A percentile compares a stretch with the other conserved stretches of the same genome.
phyloP scores from a whole-genome alignment of 495 filamentous ascomycete species.

The Usnea hakonensis region DNA sequence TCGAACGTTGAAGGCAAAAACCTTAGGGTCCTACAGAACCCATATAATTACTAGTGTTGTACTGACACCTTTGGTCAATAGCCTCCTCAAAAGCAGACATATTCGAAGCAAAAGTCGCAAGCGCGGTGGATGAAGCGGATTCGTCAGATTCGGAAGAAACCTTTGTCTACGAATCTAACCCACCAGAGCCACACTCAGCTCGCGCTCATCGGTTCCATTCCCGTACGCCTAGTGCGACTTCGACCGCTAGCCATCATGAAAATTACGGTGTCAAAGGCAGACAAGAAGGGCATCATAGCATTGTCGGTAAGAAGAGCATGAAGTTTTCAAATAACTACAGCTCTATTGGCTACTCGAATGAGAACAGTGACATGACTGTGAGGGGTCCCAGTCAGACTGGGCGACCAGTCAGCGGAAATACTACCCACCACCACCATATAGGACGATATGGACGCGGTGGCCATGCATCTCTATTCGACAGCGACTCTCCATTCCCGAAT shows the following conservation, averaged over 20 bases:
- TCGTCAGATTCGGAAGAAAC: conserved; percentile 97
- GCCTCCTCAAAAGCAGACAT: conserved; percentile 96
- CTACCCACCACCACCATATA: conserved; percentile 65
- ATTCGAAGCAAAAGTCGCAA: conserved; percentile 94
- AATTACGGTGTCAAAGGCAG: conserved; percentile 56
- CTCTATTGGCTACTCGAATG: conserved; percentile 50
- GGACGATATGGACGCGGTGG: conserved; percentile 64
- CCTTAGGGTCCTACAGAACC: background rate
- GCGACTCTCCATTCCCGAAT: conserved; percentile 60
- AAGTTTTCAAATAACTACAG: conserved; percentile 87
- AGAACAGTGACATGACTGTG: conserved; percentile 42
- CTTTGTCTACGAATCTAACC: conserved; percentile 98
- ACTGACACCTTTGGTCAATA: conserved; percentile 45
- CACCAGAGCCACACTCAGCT: conserved; percentile 65
- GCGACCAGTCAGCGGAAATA: conserved; percentile 50
- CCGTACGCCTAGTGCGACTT: conserved; percentile 88
- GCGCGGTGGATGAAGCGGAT: conserved; percentile 83
- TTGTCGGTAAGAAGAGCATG: conserved; percentile 86
- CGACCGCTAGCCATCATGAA: conserved; percentile 74
- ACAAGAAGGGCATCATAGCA: conserved; percentile 56
- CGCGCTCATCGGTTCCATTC: conserved; percentile 84
- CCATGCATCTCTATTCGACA: conserved; percentile 67
- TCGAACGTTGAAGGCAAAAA: conserved; percentile 1
- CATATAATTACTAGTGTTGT: conserved; percentile 29
- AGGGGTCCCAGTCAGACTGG: conserved; percentile 45